phyloP scores from a whole-genome alignment of 441 rosid species.

The Metrosideros polymorpha region DNA sequence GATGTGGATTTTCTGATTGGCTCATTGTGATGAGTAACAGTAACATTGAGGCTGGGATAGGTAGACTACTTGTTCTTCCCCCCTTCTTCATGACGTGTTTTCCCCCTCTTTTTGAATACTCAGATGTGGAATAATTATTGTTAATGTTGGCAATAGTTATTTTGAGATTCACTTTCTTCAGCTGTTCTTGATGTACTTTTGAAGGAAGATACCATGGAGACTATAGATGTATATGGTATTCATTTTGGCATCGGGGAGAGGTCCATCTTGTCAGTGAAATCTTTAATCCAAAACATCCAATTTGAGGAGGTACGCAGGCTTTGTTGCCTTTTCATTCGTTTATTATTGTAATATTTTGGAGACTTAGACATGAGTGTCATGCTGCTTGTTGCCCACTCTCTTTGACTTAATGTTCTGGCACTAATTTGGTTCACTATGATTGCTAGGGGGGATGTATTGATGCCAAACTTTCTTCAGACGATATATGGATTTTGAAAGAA shows the following conservation, averaged over 20 bases:
- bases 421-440: conserved; percentile 4
- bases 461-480: conserved; percentile 60
- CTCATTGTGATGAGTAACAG: not conserved
- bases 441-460: conserved; percentile 75
- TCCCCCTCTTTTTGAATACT: not conserved
- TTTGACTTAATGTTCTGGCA: not conserved
- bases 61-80: not conserved
- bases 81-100: not conserved
- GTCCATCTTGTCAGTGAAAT: conserved; percentile 33
- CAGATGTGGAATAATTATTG: not conserved
- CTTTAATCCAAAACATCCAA: conserved; percentile 41
- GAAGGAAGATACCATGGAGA: conserved; percentile 54
- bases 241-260: conserved; percentile 37
- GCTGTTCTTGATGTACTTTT: conserved; percentile 1
- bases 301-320: conserved; percentile 47
- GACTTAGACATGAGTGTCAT: not conserved
- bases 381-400: not conserved
- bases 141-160: not conserved
- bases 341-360: not conserved
- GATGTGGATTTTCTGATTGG: not conserved
- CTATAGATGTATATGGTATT: conserved; percentile 45
- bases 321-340: not conserved
- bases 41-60: not conserved
- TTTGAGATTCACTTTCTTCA: not conserved
- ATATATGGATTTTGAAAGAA: conserved; percentile 69